Evolutionary conservation across 2,329 filamentous ascomycete genomes (phyloP).

Genomic region (Cladobotryum protrusum): DNA sequence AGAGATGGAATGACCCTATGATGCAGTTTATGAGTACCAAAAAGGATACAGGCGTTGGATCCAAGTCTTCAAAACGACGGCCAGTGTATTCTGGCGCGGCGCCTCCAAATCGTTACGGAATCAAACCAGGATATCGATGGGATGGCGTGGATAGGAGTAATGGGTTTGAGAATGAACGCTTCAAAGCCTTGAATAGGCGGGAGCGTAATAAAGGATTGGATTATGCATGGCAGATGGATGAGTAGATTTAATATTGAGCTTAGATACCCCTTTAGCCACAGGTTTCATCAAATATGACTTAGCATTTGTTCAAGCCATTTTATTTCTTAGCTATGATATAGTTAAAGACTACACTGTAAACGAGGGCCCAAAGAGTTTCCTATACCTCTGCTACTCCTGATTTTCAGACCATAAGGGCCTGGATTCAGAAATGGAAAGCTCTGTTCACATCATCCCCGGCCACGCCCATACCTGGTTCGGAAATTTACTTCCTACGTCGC

Average conservation of each 20-base stretch:
- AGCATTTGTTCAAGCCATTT: too few relatives aligned
- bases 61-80: conserved; percentile 36
- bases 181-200: conserved; percentile 75
- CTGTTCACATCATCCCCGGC: not conserved
- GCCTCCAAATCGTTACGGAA: conserved; percentile 88
- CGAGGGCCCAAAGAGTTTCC: too few relatives aligned
- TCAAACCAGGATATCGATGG: conserved; percentile 88
- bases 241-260: conserved; percentile 40
- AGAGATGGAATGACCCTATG: conserved; percentile 93
- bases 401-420: not conserved
- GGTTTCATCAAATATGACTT: not conserved
- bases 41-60: conserved; percentile 25
- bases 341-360: too few relatives aligned
- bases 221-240: conserved; percentile 96
- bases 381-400: not conserved
- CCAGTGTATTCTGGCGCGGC: conserved; percentile 74
- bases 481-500: conserved; percentile 31
- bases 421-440: not conserved
- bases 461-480: not conserved
- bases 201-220: conserved; percentile 72
- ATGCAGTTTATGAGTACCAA: conserved; percentile 63
- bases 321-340: too few relatives aligned
- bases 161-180: conserved; percentile 90
- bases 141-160: conserved; percentile 93
- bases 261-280: not conserved